A percentile compares a stretch with the other conserved stretches of the same genome.
Conservation (phyloP, 1,284 basidiomycete species). For the Malassezia equina region DNA sequence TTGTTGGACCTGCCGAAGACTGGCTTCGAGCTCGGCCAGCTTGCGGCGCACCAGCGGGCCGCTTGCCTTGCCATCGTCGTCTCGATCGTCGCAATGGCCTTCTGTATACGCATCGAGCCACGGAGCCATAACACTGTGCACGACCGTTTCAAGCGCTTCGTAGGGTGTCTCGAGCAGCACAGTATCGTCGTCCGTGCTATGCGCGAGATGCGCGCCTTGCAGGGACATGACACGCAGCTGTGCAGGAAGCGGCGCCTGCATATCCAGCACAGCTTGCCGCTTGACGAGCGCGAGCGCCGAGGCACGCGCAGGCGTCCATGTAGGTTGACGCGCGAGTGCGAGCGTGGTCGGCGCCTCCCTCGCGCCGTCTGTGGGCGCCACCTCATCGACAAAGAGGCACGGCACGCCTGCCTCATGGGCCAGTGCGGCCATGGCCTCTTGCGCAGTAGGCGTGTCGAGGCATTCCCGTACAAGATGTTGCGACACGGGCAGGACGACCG, state of each 20-base stretch:
- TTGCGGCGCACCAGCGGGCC: conserved; percentile 93
- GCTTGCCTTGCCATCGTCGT: conserved; percentile 65
- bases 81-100: conserved; percentile 38
- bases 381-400: conserved; percentile 13
- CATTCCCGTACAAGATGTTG: background rate
- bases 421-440: background rate
- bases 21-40: conserved; percentile 95
- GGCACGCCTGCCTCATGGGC: conserved; percentile 1
- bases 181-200: background rate
- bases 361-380: background rate
- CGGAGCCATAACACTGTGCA: conserved; percentile 89
- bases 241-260: conserved; percentile 1
- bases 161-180: conserved; percentile 57
- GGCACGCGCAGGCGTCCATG: background rate
- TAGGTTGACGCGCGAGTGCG: background rate
- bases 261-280: conserved; percentile 7
- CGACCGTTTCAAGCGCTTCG: conserved; percentile 88
- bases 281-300: conserved; percentile 13
- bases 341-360: background rate
- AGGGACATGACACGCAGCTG: conserved; percentile 15
- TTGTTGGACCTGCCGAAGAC: conserved; percentile 87
- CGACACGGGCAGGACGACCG: conserved; percentile 17
- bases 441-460: background rate
- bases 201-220: background rate
- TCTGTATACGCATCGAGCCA: conserved; percentile 94